phyloP scores from a whole-genome alignment of 345 rosid genomes.

The Eucalyptus decipiens region DNA sequence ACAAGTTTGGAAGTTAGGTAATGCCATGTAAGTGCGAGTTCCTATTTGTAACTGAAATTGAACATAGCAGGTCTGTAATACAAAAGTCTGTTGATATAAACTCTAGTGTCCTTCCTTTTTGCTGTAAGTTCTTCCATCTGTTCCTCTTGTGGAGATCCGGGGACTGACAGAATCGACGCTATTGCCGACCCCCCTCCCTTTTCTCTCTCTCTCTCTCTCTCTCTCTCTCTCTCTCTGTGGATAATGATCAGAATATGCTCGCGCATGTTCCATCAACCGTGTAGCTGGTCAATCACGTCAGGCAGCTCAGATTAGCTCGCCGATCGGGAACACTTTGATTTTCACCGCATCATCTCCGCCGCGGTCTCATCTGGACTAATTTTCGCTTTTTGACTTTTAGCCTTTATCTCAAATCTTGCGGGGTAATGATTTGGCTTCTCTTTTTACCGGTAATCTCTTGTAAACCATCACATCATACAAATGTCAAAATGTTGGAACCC shows the following conservation, averaged over 20 bases:
- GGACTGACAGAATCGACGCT: background rate
- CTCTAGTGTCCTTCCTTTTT: background rate
- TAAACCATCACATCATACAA: background rate
- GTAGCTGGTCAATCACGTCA: background rate
- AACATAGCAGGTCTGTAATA: background rate
- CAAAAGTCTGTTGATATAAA: background rate
- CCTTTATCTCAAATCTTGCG: background rate
- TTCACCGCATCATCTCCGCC: background rate
- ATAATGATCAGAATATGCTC: background rate
- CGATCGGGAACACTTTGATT: background rate
- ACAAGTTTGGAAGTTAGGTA: background rate
- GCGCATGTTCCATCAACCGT: background rate
- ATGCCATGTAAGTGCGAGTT: background rate
- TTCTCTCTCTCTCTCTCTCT: background rate
- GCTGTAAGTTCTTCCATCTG: background rate
- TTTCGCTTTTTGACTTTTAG: background rate
- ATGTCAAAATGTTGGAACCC: background rate
- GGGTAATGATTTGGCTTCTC: background rate
- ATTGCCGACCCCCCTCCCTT: rapidly evolving
- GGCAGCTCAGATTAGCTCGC: background rate
- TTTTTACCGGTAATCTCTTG: background rate
- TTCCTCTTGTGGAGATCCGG: background rate
- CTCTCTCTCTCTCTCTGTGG: background rate
- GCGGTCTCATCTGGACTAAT: background rate
- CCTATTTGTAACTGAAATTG: background rate